phyloP scores from a whole-genome alignment of 176 grass and related monocot species.

The Alopecurus myosuroides region DNA sequence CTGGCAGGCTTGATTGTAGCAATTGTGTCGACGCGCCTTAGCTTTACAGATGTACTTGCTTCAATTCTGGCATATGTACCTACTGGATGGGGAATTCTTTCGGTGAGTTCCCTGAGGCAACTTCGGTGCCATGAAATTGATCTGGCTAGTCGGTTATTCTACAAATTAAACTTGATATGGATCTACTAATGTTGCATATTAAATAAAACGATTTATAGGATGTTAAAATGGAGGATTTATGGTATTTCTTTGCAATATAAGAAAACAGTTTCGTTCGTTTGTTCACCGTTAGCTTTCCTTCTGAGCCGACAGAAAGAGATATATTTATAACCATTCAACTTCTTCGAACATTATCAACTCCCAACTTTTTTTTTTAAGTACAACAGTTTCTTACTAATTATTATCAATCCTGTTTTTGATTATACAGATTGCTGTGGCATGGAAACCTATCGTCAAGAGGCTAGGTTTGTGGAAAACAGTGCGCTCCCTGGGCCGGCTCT shows the following conservation, averaged over 20 bases:
- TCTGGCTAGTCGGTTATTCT: not conserved
- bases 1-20: conserved; percentile 70
- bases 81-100: conserved; percentile 83
- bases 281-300: not conserved
- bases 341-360: not conserved
- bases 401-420: not conserved
- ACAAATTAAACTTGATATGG: not conserved
- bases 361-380: not conserved
- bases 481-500: conserved; percentile 65
- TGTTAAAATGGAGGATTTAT: not conserved
- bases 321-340: not conserved
- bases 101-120: conserved; percentile 41
- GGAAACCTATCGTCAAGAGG: conserved; percentile 61
- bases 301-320: not conserved
- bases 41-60: conserved; percentile 50
- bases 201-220: conserved; percentile 7
- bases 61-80: conserved; percentile 73
- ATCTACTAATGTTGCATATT: not conserved
- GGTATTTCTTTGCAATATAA: not conserved
- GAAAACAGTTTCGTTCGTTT: not conserved
- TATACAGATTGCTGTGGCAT: conserved; percentile 69
- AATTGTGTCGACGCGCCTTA: conserved; percentile 36
- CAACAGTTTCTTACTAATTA: not conserved
- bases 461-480: conserved; percentile 59
- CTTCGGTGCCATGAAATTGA: not conserved